Base-by-base conservation (phyloP, 345 rosid species). In the Isatis tinctoria region DNA sequence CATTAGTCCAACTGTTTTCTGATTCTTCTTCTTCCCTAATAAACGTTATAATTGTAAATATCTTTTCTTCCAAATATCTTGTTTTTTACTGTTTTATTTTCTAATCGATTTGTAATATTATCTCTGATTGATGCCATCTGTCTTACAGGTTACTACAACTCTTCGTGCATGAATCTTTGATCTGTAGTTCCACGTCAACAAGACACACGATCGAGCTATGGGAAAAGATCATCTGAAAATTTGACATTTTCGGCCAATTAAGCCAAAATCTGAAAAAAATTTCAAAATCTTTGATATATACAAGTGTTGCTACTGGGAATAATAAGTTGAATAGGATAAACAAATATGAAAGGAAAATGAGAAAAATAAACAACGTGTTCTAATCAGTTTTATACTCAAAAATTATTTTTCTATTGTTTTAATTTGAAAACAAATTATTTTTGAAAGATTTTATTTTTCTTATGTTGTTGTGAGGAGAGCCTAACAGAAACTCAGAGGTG, bases 141-240 rank as follows among this genome's bases (percentile, higher is more conserved):
- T 45, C 59, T 24, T 70, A 24, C 13, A 60, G 33, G 54, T 41
- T 56, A 32, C 35, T 32, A 28, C 36, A 59, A 13, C 30, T 41
- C 51, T 48, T 60, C 32, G 37, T 71, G 60, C 75, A 68, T 68
- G 53, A 54, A 27, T 43, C 13, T 27, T 67, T 28, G 59, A 66
- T 66, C 33, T 48, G 10, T 65, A 33, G 33, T 48, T 20, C 3
- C 37, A 35, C 37, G 10, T 8, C 10, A 35, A 8, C 10, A 2
- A 35, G 37, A 35, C 2, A 51, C 16, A 51, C 57, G 57, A 51
- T 51, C n/a, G 30, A 49, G 5, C 4, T 22, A 47, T 22, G 3
- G 16, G 32, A 5, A 22, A 11, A 10, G 5, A 4, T 10, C 24
- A 10, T 10, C 3, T 51, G 57, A 51, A 26, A 20, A 51, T 11